Percentiles rank a stretch among this genome's conserved stretches.
Evolutionary conservation across 768 basidiomycete genomes (phyloP).

Genomic region (Coprinopsis cinerea): DNA sequence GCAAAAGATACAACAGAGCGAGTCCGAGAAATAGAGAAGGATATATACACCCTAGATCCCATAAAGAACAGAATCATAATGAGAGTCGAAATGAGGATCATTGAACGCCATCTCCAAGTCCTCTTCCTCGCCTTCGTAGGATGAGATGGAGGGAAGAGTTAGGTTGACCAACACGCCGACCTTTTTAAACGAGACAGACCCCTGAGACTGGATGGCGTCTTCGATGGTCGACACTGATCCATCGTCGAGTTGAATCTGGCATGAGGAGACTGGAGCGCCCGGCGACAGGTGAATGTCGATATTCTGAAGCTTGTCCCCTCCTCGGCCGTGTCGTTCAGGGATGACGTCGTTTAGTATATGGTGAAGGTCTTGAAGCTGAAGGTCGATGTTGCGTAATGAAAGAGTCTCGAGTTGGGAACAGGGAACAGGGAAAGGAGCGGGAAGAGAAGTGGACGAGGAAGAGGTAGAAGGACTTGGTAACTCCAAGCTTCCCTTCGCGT

Average conservation of each 20-base stretch:
- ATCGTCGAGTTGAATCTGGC: conserved; percentile 13
- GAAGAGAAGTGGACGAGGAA: conserved; percentile 4
- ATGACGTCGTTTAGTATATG: conserved; percentile 22
- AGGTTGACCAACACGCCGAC: conserved; percentile 5
- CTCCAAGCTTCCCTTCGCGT: background rate
- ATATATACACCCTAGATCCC: no score
- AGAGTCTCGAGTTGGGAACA: conserved; percentile 29
- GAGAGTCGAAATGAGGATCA: conserved; percentile 31
- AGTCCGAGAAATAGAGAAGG: no score
- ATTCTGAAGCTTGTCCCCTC: conserved; percentile 19
- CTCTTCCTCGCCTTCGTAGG: conserved; percentile 17
- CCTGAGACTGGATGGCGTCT: conserved; percentile 17
- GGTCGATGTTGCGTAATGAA: conserved; percentile 23
- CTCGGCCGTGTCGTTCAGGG: conserved; percentile 19
- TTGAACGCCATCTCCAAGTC: conserved; percentile 30
- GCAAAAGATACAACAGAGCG: conserved; percentile 2
- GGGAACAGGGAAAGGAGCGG: conserved; percentile 16
- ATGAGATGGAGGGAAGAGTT: no score
- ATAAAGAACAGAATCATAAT: conserved; percentile 15
- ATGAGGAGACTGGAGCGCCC: conserved; percentile 15
- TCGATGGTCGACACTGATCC: conserved; percentile 14
- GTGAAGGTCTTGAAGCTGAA: conserved; percentile 20
- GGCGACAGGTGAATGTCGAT: conserved; percentile 26
- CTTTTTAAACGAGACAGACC: conserved; percentile 9
- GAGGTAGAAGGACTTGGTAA: conserved; percentile 14